Percentiles rank a stretch among this genome's conserved stretches.
These are phyloP conservation scores for Lactuca saligna DNA, from an alignment of 129 eudicot genomes.

Conservation along the genomic window DNA sequence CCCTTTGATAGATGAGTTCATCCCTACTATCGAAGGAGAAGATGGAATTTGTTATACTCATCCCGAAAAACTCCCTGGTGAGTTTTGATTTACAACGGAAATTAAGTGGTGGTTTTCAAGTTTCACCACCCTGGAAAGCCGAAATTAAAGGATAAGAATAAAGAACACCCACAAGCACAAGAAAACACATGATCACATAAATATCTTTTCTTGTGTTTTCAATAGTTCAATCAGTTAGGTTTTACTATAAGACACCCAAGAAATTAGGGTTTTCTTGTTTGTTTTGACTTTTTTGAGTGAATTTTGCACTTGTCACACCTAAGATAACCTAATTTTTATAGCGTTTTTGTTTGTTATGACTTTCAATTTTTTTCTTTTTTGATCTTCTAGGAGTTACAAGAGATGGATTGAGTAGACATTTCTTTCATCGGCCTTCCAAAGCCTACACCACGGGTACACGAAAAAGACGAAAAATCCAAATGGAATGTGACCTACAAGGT, in stretches of 20 bases:
- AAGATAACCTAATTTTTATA: constrained; percentile 24
- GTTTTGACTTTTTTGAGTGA: constrained; percentile 24
- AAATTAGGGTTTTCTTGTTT: constrained; percentile 33
- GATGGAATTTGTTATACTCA: constrained; percentile 99
- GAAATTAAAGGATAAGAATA: constrained; percentile 13
- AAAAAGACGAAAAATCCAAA: constrained; percentile 85
- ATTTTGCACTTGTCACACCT: constrained; percentile 22
- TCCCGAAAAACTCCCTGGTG: constrained; percentile 98
- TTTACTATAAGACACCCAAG: constrained; percentile 2
- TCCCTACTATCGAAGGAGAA: constrained; percentile 96
- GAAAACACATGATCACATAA: constrained; percentile 5
- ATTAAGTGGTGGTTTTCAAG: background rate
- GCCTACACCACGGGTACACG: constrained; percentile 99
- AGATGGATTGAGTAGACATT: constrained; percentile 90
- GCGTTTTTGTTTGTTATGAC: constrained; percentile 27
- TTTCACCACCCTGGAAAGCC: background rate
- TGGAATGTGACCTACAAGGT: constrained; percentile 79
- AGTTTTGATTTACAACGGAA: constrained; percentile 11
- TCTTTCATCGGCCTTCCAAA: constrained; percentile 94
- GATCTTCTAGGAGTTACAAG: constrained; percentile 70
- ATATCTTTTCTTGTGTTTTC: constrained; percentile 12
- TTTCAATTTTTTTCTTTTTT: constrained; percentile 9
- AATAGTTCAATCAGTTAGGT: constrained; percentile 20
- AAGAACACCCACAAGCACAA: background rate
- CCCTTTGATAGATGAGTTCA: constrained; percentile 94